Conservation (phyloP, 2,329 filamentous ascomycete genomes). For the Cladobotryum mycophilum region DNA sequence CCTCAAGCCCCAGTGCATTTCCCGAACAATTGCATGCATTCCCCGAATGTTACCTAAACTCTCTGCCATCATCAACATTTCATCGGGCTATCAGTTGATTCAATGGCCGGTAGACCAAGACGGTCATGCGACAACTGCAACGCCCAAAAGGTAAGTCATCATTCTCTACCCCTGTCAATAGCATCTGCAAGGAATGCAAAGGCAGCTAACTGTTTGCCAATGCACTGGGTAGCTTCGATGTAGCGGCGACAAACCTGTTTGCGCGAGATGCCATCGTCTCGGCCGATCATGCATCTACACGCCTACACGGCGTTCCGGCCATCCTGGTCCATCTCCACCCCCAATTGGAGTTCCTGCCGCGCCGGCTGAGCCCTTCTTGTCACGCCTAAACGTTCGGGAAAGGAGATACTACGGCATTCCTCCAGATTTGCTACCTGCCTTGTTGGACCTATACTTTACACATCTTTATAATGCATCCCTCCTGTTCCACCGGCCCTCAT, state of each 20-base stretch:
- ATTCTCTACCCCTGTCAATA: too few relatives aligned
- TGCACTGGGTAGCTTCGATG: background rate
- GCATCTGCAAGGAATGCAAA: background rate
- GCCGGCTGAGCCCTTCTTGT: background rate
- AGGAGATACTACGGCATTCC: background rate
- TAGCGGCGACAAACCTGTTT: background rate
- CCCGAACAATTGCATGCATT: background rate
- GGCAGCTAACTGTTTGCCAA: background rate
- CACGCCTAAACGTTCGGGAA: background rate
- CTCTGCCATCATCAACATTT: background rate
- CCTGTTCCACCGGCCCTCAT: background rate
- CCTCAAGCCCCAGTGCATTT: background rate
- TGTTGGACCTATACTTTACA: constrained; percentile 2
- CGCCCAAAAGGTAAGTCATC: background rate
- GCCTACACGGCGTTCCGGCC: background rate
- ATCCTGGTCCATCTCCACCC: background rate
- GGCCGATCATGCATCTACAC: constrained; percentile 1
- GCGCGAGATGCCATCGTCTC: background rate
- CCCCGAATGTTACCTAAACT: background rate
- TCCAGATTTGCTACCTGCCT: background rate
- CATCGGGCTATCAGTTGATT: background rate
- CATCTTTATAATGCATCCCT: background rate
- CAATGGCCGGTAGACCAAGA: constrained; percentile 1
- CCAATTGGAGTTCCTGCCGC: background rate
- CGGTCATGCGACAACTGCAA: constrained; percentile 3